Conservation (phyloP, 176 grass and related monocot species). For the Bromus sterilis region DNA sequence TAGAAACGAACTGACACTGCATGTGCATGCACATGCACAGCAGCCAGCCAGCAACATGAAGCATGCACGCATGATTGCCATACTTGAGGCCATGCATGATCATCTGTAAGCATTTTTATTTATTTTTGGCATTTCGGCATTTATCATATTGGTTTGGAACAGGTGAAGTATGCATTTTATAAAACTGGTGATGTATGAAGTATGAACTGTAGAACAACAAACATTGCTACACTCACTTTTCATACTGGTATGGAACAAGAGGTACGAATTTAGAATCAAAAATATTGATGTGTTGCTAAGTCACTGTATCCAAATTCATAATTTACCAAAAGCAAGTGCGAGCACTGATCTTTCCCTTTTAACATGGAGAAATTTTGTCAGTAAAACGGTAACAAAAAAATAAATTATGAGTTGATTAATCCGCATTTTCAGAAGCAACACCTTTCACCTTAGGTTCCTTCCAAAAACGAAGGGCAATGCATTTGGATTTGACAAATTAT, state of each 20-base stretch:
- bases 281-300: background rate
- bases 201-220: background rate
- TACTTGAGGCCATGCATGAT: background rate
- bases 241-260: background rate
- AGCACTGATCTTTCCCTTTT: background rate
- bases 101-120: background rate
- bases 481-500: background rate
- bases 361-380: background rate
- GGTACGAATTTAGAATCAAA: background rate
- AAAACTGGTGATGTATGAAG: background rate
- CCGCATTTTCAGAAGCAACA: background rate
- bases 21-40: constrained; percentile 23
- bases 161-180: background rate
- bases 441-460: background rate
- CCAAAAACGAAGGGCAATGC: background rate
- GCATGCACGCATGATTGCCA: background rate
- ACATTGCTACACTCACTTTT: background rate
- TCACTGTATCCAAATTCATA: background rate
- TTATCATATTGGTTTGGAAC: background rate
- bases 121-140: no score
- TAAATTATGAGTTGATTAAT: background rate
- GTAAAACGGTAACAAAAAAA: background rate
- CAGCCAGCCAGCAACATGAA: background rate
- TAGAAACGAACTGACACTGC: background rate
- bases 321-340: background rate